phyloP scores from a whole-genome alignment of 2,329 filamentous ascomycete species.

The Cordyceps farinosa region DNA sequence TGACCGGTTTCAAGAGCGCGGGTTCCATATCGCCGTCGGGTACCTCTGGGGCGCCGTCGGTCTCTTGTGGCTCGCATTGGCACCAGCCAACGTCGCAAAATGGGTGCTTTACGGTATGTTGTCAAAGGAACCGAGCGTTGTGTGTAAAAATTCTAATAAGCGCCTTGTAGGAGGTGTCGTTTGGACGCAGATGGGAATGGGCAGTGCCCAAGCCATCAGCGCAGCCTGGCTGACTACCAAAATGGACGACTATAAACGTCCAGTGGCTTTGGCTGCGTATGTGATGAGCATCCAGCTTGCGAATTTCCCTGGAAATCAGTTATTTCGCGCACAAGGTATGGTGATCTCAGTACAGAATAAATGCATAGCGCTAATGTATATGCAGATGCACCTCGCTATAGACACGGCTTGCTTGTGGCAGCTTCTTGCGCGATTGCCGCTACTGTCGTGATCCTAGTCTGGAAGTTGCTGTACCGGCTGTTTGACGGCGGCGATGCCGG shows the following conservation, averaged over 20 bases:
- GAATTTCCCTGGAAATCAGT: conserved; percentile 30
- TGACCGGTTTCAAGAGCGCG: conserved; percentile 28
- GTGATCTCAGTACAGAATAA: background rate
- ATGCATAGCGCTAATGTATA: background rate
- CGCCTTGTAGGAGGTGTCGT: conserved; percentile 26
- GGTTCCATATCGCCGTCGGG: conserved; percentile 27
- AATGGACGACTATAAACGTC: conserved; percentile 29
- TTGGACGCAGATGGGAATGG: conserved; percentile 33
- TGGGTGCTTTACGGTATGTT: conserved; percentile 27
- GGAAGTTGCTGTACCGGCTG: conserved; percentile 29
- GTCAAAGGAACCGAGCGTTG: background rate
- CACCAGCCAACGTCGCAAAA: conserved; percentile 23
- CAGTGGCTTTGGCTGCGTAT: conserved; percentile 29
- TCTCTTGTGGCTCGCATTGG: conserved; percentile 28
- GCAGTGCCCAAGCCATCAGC: conserved; percentile 29
- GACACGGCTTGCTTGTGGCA: conserved; percentile 25
- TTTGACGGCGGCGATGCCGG: conserved; percentile 28
- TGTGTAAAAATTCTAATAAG: background rate
- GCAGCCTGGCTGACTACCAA: conserved; percentile 30
- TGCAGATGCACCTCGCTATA: conserved; percentile 28
- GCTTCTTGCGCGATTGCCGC: conserved; percentile 26
- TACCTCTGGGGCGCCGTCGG: conserved; percentile 28
- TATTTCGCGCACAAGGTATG: conserved; percentile 27
- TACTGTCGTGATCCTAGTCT: conserved; percentile 26
- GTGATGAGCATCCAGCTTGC: conserved; percentile 32